These are phyloP conservation scores for Naganishia sp. DNA, from an alignment of 1,284 basidiomycete species.

Conservation along the genomic window DNA sequence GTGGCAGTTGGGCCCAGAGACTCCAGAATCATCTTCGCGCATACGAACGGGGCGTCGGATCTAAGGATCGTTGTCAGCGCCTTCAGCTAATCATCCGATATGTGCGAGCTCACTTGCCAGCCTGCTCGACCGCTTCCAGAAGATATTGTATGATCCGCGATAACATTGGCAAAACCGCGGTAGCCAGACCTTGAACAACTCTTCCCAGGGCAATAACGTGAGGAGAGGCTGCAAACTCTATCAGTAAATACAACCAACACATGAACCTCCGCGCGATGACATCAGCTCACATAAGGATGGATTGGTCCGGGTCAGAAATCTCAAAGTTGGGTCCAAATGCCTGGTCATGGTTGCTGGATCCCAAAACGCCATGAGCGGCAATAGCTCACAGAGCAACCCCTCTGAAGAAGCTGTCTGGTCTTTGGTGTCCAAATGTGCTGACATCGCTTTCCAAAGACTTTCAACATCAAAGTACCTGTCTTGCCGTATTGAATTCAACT, in stretches of 20 bases:
- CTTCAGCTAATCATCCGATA: not conserved
- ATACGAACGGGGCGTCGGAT: slow-evolving; percentile 15
- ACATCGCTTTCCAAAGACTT: slow-evolving; percentile 22
- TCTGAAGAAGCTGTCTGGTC: not conserved
- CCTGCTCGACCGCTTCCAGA: slow-evolving; percentile 16
- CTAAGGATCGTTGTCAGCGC: not conserved
- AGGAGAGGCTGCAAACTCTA: not conserved
- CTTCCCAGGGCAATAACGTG: slow-evolving; percentile 9
- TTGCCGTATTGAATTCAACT: slow-evolving; percentile 17
- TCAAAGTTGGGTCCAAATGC: slow-evolving; percentile 21
- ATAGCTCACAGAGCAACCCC: slow-evolving; percentile 14
- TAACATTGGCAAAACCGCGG: slow-evolving; percentile 17
- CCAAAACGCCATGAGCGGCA: slow-evolving; percentile 29
- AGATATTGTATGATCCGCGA: slow-evolving; percentile 15
- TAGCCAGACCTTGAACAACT: slow-evolving; percentile 13
- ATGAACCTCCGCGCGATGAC: not conserved
- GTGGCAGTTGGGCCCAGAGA: slow-evolving; percentile 25
- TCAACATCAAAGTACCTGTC: slow-evolving; percentile 30
- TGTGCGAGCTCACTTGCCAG: not conserved
- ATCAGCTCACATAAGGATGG: slow-evolving; percentile 1
- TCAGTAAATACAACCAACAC: not conserved
- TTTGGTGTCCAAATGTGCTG: slow-evolving; percentile 1
- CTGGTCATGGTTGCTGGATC: slow-evolving; percentile 15
- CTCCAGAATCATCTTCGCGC: slow-evolving; percentile 20
- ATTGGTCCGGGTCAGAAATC: slow-evolving; percentile 11